Evolutionary conservation across 164 flowering plant species (phyloP).

Genomic region (Kingdonia uniflora): DNA sequence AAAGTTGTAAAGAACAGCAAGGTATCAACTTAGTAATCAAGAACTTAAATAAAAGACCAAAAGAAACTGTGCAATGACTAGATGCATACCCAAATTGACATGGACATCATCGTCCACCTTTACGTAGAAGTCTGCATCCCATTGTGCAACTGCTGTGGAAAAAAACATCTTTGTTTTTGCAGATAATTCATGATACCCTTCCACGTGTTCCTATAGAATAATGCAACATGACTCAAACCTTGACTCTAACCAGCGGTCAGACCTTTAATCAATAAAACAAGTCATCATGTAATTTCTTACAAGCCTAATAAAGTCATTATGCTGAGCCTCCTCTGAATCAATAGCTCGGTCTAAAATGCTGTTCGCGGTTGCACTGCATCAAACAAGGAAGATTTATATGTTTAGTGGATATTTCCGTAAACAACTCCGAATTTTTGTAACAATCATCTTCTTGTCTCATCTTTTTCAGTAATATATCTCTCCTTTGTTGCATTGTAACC

Average conservation of each 20-base stretch:
- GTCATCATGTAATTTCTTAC: slow-evolving; percentile 21
- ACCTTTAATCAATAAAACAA: slow-evolving; percentile 2
- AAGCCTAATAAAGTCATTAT: slow-evolving; percentile 77
- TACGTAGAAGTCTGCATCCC: slow-evolving; percentile 95
- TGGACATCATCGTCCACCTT: slow-evolving; percentile 99
- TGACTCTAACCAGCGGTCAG: background rate
- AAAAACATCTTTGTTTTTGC: slow-evolving; percentile 92
- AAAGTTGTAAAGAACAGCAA: no score
- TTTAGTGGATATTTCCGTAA: no score
- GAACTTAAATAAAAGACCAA: no score
- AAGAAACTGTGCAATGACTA: background rate
- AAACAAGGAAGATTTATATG: slow-evolving; percentile 13
- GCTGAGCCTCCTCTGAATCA: slow-evolving; percentile 82
- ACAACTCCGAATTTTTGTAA: no score
- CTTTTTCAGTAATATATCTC: no score
- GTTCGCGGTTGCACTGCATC: slow-evolving; percentile 66
- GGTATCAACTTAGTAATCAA: no score
- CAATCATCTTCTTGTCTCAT: no score
- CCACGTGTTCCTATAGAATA: slow-evolving; percentile 68
- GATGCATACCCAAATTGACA: slow-evolving; percentile 84
- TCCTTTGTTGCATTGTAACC: no score
- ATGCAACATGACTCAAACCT: slow-evolving; percentile 6
- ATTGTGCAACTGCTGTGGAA: slow-evolving; percentile 75
- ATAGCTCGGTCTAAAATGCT: slow-evolving; percentile 86
- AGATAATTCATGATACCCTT: slow-evolving; percentile 91